phyloP scores from a whole-genome alignment of 2,329 filamentous ascomycete species.

The Nakataea oryzae region DNA sequence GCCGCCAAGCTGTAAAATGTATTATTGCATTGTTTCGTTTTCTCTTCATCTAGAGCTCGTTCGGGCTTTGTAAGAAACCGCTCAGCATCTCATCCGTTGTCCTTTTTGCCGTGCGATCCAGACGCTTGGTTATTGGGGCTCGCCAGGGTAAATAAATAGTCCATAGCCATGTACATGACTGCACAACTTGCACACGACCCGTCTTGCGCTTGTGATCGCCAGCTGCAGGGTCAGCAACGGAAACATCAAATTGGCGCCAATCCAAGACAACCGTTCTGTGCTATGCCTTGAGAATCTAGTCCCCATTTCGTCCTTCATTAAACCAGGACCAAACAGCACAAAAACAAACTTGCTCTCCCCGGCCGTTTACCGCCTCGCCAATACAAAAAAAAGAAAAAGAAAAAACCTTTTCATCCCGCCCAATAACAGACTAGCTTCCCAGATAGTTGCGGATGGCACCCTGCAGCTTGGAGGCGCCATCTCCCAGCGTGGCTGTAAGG shows the following conservation, averaged over 20 bases:
- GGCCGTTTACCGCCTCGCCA: no score
- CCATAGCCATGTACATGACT: no score
- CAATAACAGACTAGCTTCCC: slow-evolving; percentile 33
- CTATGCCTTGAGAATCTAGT: background rate
- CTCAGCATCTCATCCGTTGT: background rate
- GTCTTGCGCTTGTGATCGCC: no score
- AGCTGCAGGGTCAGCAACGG: background rate
- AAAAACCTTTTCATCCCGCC: background rate
- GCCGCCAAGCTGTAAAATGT: slow-evolving; percentile 51
- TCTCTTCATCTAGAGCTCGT: background rate
- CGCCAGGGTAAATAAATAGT: no score
- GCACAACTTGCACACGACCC: no score
- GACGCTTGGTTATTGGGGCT: background rate
- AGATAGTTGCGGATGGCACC: slow-evolving; percentile 59
- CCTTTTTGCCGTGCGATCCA: no score
- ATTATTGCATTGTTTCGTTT: background rate
- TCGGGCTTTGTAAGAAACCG: no score
- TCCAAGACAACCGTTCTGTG: background rate
- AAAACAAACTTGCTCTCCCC: background rate
- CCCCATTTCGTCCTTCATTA: background rate
- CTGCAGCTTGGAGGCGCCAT: slow-evolving; percentile 76
- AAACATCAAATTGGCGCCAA: background rate
- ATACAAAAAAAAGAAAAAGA: no score
- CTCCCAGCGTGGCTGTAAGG: slow-evolving; percentile 69
- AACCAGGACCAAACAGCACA: background rate